Conservation (phyloP, 169 alveolate genomes). For the Fabrea salina region DNA sequence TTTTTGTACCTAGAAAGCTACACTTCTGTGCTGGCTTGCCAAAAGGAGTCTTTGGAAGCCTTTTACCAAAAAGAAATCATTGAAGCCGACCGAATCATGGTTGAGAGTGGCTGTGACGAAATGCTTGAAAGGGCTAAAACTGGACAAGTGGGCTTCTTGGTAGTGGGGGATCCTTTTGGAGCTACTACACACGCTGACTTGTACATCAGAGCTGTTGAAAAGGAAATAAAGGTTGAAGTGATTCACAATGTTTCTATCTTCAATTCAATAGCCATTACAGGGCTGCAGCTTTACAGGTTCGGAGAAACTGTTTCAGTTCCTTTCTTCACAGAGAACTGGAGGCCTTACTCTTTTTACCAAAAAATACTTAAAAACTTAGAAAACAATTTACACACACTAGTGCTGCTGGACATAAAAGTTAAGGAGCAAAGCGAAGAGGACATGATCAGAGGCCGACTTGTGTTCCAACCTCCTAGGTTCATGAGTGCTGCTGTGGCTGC, state of each 20-base stretch:
- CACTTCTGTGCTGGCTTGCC: slow-evolving; percentile 89
- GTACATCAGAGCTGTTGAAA: slow-evolving; percentile 87
- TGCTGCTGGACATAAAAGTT: slow-evolving; percentile 96
- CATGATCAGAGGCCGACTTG: slow-evolving; percentile 89
- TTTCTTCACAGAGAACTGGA: slow-evolving; percentile 96
- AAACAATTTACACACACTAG: slow-evolving; percentile 93
- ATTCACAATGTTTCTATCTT: slow-evolving; percentile 94
- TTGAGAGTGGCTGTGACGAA: slow-evolving; percentile 89
- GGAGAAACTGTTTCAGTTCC: slow-evolving; percentile 99
- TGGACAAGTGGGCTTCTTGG: slow-evolving; percentile 85
- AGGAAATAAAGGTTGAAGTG: slow-evolving; percentile 89
- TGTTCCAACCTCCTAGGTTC: slow-evolving; percentile 93
- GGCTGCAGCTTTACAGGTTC: slow-evolving; percentile 92
- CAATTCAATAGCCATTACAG: slow-evolving; percentile 81
- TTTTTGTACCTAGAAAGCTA: slow-evolving; percentile 90
- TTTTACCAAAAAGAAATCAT: slow-evolving; percentile 83
- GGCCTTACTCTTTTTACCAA: slow-evolving; percentile 95
- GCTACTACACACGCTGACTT: slow-evolving; percentile 97
- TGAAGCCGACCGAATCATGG: slow-evolving; percentile 93
- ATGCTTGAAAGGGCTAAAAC: slow-evolving; percentile 87
- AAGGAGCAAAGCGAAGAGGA: slow-evolving; percentile 96
- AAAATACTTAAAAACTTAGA: slow-evolving; percentile 88
- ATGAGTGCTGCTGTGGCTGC: slow-evolving; percentile 92
- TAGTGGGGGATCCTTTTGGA: slow-evolving; percentile 96
- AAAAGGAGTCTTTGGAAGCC: slow-evolving; percentile 73